A percentile compares a stretch with the other conserved stretches of the same genome.
Conservation (phyloP, 2,329 filamentous ascomycete species). For the Arthrocladium fulminans region DNA sequence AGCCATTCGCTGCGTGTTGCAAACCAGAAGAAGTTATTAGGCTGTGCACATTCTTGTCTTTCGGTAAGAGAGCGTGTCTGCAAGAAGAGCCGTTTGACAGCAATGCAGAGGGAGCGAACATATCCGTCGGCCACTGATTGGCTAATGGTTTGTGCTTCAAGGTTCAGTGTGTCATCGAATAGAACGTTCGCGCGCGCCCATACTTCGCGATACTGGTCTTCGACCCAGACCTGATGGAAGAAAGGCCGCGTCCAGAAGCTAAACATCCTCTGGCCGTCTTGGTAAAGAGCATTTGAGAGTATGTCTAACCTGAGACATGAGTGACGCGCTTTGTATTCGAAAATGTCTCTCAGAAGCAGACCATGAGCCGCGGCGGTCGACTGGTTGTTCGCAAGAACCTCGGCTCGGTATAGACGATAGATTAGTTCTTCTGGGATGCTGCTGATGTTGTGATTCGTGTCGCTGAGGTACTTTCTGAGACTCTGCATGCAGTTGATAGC, state of each 20-base stretch:
- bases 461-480: background rate
- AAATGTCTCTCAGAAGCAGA: background rate
- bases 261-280: background rate
- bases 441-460: background rate
- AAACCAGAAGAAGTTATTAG: background rate
- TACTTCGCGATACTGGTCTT: background rate
- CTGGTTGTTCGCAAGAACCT: background rate
- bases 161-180: background rate
- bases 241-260: background rate
- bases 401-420: background rate
- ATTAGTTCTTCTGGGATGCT: background rate
- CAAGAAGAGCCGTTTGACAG: background rate
- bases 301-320: background rate
- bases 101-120: background rate
- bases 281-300: background rate
- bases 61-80: background rate
- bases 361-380: background rate
- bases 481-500: background rate
- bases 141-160: background rate
- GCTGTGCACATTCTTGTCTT: background rate
- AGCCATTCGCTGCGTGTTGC: background rate
- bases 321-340: background rate
- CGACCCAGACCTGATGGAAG: background rate
- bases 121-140: background rate
- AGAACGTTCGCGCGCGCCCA: background rate